Evolutionary conservation across 164 flowering plant genomes (phyloP).

Genomic region (Kalanchoe fedtschenkoi): DNA sequence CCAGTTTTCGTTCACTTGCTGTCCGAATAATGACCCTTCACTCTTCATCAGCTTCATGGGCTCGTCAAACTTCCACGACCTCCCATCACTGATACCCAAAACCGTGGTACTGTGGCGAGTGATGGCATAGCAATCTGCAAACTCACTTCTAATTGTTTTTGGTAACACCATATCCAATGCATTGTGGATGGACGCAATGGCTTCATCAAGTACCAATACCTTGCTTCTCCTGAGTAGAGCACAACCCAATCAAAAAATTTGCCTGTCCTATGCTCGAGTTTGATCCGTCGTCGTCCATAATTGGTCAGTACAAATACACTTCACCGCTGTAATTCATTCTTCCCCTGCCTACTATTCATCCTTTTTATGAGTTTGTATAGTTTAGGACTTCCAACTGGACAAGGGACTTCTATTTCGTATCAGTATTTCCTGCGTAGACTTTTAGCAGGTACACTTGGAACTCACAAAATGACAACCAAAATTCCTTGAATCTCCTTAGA

Average conservation of each 20-base stretch:
- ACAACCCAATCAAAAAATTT: conserved; percentile 39
- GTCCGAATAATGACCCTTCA: conserved; percentile 64
- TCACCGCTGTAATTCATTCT: too few relatives aligned
- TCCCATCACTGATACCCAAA: conserved; percentile 45
- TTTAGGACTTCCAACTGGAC: too few relatives aligned
- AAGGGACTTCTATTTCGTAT: too few relatives aligned
- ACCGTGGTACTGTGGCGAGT: conserved; percentile 37
- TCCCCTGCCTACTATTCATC: too few relatives aligned
- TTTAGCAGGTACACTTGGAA: too few relatives aligned
- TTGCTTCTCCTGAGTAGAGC: conserved; percentile 36
- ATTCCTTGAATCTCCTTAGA: too few relatives aligned
- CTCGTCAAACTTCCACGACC: conserved; percentile 72
- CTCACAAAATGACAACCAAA: too few relatives aligned
- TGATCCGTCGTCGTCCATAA: conserved; percentile 47
- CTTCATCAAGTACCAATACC: conserved; percentile 52
- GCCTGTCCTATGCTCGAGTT: conserved; percentile 66
- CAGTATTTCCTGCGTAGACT: too few relatives aligned
- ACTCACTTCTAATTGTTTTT: conserved; percentile 21
- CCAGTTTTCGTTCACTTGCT: conserved; percentile 89
- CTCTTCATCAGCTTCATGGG: conserved; percentile 61
- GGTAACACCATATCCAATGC: conserved; percentile 39
- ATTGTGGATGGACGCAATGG: conserved; percentile 50
- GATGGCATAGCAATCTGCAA: conserved; percentile 19
- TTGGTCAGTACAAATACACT: too few relatives aligned
- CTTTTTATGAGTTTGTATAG: too few relatives aligned